Base-by-base conservation (phyloP, 129 eudicot species). In the Flaveria robusta region DNA sequence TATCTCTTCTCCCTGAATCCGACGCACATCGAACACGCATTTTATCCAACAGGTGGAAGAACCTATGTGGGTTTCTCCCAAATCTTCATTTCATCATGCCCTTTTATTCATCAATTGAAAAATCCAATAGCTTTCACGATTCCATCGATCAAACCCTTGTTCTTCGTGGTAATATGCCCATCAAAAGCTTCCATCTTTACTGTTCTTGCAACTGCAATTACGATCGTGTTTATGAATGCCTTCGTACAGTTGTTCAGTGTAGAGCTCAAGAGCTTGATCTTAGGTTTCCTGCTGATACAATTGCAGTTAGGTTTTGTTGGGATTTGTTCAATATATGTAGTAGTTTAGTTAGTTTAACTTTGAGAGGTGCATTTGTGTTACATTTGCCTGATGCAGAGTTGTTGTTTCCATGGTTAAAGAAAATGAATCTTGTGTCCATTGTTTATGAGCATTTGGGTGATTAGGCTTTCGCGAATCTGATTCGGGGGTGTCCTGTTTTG, bases 331-430 rank as follows among this genome's bases (percentile, higher is more conserved):
- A 19, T 60, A 19, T 2, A 7, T 72, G 74, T 20, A 41, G 5
- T 18, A 37, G 60, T 3, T 58, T 79, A 1, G 83, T 79, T 72
- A 45, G 14, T 12, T 65, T 79, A 20, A 79, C 62, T 51, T 43
- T 79, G 29, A 18, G 71, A 54, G 83, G 79, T 0, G 26, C 26
- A 3, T 79, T 52, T 24, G 23, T 73, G 22, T 64, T 80, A 13
- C 50, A 65, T 52, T 68, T 73, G 49, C 74, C 79, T 9, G 12
- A 26, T 15, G 14, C 10, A 11, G 47, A 64, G 15, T 7, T 27
- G 34, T 22, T 80, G 10, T 72, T 80, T n/a, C 83, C 83, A 0
- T 72, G 79, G 65, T 27, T 80, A 67, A 80, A 64, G 68, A 66
- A 18, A 18, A 4, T 80, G 1, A 16, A 64, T n/a, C 67, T 72